Base-by-base conservation (phyloP, 2,329 filamentous ascomycete species). In the Macrophomina tecta region DNA sequence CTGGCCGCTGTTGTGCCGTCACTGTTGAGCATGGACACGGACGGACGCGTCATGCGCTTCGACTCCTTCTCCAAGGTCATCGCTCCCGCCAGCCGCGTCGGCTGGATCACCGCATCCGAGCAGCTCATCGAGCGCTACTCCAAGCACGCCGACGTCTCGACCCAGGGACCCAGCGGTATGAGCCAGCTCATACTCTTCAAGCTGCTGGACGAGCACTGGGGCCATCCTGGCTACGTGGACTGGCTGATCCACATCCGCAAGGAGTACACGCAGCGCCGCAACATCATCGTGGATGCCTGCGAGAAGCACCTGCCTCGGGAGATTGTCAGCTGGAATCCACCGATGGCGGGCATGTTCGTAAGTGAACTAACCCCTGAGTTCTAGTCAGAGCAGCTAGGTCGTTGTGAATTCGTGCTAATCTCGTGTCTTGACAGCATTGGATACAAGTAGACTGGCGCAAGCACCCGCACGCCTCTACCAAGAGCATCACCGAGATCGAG, bases 51-150 rank as follows among this genome's bases (percentile, higher is more conserved):
- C 42, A 84, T 97, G 82, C 91, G 94, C 42, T 86, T 97, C 79
- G 94, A 97, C 77, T 97, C 93, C 0, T 96, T 97, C 81, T 96
- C 92, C 73, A 97, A 97, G 81, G 92, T 97, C 1, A 84, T 97
- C 38, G 86, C 93, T 0, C 94, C 94, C 0, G 94, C 94, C 8
- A 89, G 90, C 14, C 88, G 94, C 52, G 81, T 91, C 48, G 94
- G 94, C 49, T 99, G 95, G 94, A 86, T 97, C 67, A 97, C 94
- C 0, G 94, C 89, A 0, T 91, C 91, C 1, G 90, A 90, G 73
- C 91, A 97, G 81, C 85, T 99, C 67, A 82, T 96, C 67, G 91
- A 97, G 78, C 87, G 91, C 46, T 97, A 92, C 79, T 84, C 90
- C 69, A 90, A 91, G 52, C 92, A 96, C 79, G 89, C 90, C 70